phyloP scores from a whole-genome alignment of 176 grass and related monocot genomes.

The Elaeis guineensis region DNA sequence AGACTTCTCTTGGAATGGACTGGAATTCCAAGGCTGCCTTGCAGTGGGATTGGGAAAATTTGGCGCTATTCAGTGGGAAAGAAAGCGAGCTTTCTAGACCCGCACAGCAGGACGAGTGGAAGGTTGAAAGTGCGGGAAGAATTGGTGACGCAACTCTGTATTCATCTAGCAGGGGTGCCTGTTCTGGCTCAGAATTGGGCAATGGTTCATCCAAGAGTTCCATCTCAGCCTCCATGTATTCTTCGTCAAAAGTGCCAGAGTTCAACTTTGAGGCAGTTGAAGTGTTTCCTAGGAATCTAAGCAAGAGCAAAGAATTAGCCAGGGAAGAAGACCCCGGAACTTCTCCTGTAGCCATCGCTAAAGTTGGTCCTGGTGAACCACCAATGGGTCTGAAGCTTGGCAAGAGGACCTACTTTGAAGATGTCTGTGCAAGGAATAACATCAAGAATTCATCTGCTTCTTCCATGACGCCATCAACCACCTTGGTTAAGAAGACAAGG shows the following conservation, averaged over 20 bases:
- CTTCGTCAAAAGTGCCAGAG: neutral
- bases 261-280: neutral
- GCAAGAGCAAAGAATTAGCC: neutral
- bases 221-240: conserved; percentile 1
- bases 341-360: neutral
- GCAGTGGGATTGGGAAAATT: conserved; percentile 12
- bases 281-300: neutral
- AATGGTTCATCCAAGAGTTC: neutral
- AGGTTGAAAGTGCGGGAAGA: neutral
- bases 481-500: conserved; percentile 1
- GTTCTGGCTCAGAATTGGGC: conserved; percentile 4
- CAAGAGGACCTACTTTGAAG: conserved; percentile 15
- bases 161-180: neutral
- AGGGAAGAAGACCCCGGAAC: neutral
- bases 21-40: conserved; percentile 4
- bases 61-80: neutral
- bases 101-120: neutral
- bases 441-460: neutral
- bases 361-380: neutral
- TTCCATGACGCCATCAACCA: neutral
- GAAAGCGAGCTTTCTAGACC: neutral
- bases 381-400: conserved; percentile 15
- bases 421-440: neutral
- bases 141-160: neutral
- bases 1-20: conserved; percentile 3